phyloP scores from a whole-genome alignment of 1,284 basidiomycete genomes.

The Psilocybe mexicana region DNA sequence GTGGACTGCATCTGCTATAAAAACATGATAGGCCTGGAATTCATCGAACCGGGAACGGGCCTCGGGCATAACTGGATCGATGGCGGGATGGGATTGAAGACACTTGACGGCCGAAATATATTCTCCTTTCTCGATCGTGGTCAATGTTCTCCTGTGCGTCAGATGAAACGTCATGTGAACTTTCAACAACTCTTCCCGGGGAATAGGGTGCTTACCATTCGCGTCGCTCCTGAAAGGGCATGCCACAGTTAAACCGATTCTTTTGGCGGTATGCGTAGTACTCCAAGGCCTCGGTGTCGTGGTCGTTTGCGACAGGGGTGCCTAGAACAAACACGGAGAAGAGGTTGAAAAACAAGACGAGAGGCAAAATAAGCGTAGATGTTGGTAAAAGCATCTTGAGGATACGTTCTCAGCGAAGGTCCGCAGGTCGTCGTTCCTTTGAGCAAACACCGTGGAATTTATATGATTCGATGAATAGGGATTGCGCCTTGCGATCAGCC shows the following conservation, averaged over 20 bases:
- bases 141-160: conserved; percentile 23
- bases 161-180: background rate
- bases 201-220: background rate
- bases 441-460: too few relatives aligned
- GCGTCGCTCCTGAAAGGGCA: background rate
- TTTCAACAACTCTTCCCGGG: background rate
- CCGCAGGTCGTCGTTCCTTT: too few relatives aligned
- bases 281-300: background rate
- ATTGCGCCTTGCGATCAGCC: too few relatives aligned
- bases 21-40: conserved; percentile 32
- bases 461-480: too few relatives aligned
- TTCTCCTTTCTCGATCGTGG: conserved; percentile 22
- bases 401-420: too few relatives aligned
- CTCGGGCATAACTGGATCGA: conserved; percentile 15
- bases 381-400: background rate
- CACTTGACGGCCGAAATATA: conserved; percentile 34
- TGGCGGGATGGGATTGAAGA: conserved; percentile 24
- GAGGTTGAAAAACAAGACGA: background rate
- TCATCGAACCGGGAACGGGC: conserved; percentile 35
- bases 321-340: background rate
- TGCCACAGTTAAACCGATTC: background rate
- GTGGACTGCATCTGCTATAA: conserved; percentile 28
- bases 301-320: background rate
- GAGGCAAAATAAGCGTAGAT: background rate
- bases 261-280: background rate